A percentile compares a stretch with the other conserved stretches of the same genome.
Conservation (phyloP, 768 basidiomycete species). For the Chlorophyllum brunneum region DNA sequence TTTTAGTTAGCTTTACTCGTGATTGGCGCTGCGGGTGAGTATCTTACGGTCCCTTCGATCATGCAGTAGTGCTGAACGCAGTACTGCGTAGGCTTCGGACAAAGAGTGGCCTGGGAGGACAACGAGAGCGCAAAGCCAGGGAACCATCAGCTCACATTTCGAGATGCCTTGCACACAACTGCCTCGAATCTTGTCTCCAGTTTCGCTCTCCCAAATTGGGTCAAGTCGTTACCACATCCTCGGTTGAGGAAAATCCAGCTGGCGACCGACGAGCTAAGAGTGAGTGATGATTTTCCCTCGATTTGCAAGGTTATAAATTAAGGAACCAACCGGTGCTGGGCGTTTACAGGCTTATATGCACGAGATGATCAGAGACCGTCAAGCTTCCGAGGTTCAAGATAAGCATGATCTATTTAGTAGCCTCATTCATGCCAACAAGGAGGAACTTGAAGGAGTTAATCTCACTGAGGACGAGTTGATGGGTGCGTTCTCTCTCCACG, state of each 20-base stretch:
- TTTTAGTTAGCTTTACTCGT: conserved; percentile 52
- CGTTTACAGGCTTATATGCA: conserved; percentile 33
- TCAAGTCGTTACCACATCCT: conserved; percentile 28
- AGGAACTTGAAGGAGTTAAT: conserved; percentile 28
- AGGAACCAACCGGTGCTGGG: background rate
- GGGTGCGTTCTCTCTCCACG: conserved; percentile 18
- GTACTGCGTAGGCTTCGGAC: conserved; percentile 42
- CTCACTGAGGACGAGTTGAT: conserved; percentile 42
- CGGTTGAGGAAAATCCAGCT: conserved; percentile 21
- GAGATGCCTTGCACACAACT: conserved; percentile 42
- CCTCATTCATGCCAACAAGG: conserved; percentile 47
- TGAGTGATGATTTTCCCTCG: conserved; percentile 17
- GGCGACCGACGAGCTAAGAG: conserved; percentile 43
- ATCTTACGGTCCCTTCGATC: background rate
- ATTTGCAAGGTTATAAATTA: background rate
- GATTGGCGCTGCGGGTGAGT: conserved; percentile 48
- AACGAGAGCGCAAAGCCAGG: conserved; percentile 27
- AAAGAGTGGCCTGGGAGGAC: conserved; percentile 45
- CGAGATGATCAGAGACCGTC: conserved; percentile 50
- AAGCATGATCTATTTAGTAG: conserved; percentile 50
- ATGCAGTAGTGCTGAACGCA: background rate
- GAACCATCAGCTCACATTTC: conserved; percentile 46
- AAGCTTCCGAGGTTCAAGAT: conserved; percentile 30
- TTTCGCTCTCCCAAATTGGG: conserved; percentile 36
- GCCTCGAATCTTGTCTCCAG: conserved; percentile 34